Evolutionary conservation across 2,329 filamentous ascomycete species (phyloP).

Genomic region (Rhexocercosporidium sp.): DNA sequence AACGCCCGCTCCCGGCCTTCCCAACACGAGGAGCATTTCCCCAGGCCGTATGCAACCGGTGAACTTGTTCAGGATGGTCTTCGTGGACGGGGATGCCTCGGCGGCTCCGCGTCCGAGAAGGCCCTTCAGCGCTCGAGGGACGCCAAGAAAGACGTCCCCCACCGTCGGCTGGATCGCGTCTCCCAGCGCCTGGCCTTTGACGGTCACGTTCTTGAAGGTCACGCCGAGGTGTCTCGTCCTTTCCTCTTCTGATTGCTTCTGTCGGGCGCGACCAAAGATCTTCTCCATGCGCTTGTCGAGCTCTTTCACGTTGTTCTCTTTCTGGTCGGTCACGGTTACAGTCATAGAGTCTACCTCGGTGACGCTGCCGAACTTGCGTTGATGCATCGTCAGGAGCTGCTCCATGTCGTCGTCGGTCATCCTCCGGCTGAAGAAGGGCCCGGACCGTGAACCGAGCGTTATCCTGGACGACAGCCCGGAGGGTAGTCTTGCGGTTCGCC

Average conservation of each 20-base stretch:
- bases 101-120: neutral
- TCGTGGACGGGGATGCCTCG: slow-evolving; percentile 32
- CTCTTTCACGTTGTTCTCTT: neutral
- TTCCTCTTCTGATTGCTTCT: neutral
- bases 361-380: neutral
- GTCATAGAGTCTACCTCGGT: neutral
- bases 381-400: neutral
- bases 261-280: neutral
- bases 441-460: neutral
- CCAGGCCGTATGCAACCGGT: slow-evolving; percentile 74
- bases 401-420: neutral
- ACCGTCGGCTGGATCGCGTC: neutral
- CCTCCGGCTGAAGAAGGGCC: neutral
- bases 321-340: neutral
- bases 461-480: neutral
- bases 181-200: slow-evolving; percentile 3
- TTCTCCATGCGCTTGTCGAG: slow-evolving; percentile 1
- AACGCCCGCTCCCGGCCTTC: slow-evolving; percentile 71
- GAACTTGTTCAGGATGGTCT: slow-evolving; percentile 66
- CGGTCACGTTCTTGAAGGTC: neutral
- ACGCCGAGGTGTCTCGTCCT: neutral
- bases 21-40: slow-evolving; percentile 74
- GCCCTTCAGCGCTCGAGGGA: neutral
- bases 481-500: neutral
- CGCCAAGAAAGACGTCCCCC: neutral